phyloP scores from a whole-genome alignment of 345 rosid genomes.

The Corchorus capsularis region DNA sequence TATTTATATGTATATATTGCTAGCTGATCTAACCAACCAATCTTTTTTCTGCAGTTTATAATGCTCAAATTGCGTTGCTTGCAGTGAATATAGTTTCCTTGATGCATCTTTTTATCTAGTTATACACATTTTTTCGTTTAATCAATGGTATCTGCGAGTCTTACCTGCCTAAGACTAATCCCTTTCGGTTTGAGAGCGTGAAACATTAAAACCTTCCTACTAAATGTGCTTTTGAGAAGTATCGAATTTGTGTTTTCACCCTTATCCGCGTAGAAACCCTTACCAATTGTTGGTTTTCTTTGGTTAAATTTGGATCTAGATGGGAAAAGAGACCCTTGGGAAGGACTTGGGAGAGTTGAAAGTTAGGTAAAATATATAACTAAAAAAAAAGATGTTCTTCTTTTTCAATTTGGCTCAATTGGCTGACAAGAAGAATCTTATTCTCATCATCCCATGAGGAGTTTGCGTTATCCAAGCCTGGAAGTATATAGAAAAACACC shows the following conservation, averaged over 20 bases:
- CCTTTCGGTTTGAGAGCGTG: too few relatives aligned
- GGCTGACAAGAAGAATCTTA: constrained; percentile 44
- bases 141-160: too few relatives aligned
- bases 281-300: neutral
- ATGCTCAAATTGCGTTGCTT: constrained; percentile 2
- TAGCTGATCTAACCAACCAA: neutral
- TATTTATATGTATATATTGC: neutral
- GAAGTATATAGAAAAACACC: constrained; percentile 1
- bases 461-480: constrained; percentile 27
- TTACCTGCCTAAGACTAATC: too few relatives aligned
- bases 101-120: neutral
- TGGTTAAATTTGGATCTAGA: neutral
- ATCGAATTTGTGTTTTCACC: too few relatives aligned
- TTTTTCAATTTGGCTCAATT: constrained; percentile 17
- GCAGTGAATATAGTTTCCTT: too few relatives aligned
- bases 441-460: constrained; percentile 35
- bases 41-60: neutral
- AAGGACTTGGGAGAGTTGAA: neutral
- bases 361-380: neutral
- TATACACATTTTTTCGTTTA: too few relatives aligned
- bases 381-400: neutral
- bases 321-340: neutral
- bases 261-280: too few relatives aligned
- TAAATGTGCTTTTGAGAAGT: too few relatives aligned
- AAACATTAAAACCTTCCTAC: too few relatives aligned